Evolutionary conservation across 768 basidiomycete species (phyloP).

Genomic region (Lentinula raphanica): DNA sequence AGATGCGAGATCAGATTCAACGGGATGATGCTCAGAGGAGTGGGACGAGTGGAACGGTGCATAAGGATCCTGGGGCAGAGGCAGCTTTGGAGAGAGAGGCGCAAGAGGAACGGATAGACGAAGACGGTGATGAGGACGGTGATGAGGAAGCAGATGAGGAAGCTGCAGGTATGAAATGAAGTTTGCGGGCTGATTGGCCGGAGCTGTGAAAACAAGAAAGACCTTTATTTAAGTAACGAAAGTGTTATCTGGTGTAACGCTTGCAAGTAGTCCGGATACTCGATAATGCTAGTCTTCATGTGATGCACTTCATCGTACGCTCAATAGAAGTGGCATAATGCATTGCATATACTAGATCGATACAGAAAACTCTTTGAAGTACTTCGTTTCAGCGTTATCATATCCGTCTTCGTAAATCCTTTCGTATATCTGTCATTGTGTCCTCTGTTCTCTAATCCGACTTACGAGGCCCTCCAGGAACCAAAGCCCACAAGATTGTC

Average conservation of each 20-base stretch:
- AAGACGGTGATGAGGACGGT: conserved; percentile 23
- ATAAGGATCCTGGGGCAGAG: conserved; percentile 11
- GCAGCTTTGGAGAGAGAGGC: conserved; percentile 11
- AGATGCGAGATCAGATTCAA: conserved; percentile 73
- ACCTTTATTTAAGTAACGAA: background rate
- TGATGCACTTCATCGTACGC: no score
- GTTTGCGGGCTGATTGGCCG: background rate
- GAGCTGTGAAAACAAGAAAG: background rate
- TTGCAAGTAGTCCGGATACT: background rate
- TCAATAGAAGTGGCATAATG: no score
- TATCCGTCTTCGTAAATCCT: no score
- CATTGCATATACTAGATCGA: no score
- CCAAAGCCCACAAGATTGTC: conserved; percentile 35
- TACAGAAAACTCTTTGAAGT: no score
- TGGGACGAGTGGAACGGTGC: conserved; percentile 22
- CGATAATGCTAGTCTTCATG: no score
- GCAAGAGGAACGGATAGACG: conserved; percentile 4
- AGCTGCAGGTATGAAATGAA: background rate
- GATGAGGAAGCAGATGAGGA: conserved; percentile 27
- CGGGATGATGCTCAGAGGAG: conserved; percentile 52
- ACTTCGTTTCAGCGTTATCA: no score
- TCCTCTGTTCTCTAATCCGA: background rate
- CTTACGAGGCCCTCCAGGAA: conserved; percentile 21
- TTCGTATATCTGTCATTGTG: background rate
- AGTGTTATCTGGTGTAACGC: background rate